A percentile compares a stretch with the other conserved stretches of the same genome.
These are phyloP conservation scores for Asclepias syriaca DNA, from an alignment of 257 asterid genomes.

Conservation along the genomic window DNA sequence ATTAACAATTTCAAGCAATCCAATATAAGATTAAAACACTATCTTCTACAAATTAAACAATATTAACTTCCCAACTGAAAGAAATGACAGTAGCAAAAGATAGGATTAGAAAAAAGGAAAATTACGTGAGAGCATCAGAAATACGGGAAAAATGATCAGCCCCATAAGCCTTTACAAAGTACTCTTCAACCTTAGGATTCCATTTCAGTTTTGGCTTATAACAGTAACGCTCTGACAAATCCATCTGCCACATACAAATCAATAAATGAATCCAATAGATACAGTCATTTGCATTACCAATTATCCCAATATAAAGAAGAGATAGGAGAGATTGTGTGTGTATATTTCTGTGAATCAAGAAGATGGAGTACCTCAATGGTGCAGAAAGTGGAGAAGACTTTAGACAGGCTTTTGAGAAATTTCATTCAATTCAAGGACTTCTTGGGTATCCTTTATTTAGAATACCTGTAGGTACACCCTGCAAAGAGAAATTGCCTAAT, in stretches of 20 bases:
- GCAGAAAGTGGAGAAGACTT: neutral
- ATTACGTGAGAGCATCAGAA: slow-evolving; percentile 68
- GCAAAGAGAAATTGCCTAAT: slow-evolving; percentile 24
- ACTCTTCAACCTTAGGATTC: slow-evolving; percentile 82
- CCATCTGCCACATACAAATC: slow-evolving; percentile 47
- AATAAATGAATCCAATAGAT: neutral
- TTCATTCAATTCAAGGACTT: slow-evolving; percentile 13
- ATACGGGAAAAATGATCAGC: slow-evolving; percentile 72
- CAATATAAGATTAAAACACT: neutral
- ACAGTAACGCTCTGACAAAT: slow-evolving; percentile 63
- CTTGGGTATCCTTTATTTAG: neutral
- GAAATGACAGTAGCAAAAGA: neutral
- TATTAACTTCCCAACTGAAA: neutral
- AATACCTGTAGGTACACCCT: slow-evolving; percentile 42
- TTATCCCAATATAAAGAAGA: neutral
- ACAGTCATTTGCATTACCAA: neutral
- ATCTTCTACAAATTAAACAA: neutral
- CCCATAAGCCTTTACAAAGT: slow-evolving; percentile 76
- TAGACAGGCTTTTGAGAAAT: slow-evolving; percentile 14
- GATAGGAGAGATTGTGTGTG: no score
- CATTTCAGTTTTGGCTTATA: slow-evolving; percentile 68
- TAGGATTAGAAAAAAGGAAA: neutral
- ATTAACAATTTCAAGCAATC: neutral
- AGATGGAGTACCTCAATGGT: neutral
- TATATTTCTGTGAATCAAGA: neutral